phyloP scores from a whole-genome alignment of 140 eudicot species.

The Oenanthe javanica region DNA sequence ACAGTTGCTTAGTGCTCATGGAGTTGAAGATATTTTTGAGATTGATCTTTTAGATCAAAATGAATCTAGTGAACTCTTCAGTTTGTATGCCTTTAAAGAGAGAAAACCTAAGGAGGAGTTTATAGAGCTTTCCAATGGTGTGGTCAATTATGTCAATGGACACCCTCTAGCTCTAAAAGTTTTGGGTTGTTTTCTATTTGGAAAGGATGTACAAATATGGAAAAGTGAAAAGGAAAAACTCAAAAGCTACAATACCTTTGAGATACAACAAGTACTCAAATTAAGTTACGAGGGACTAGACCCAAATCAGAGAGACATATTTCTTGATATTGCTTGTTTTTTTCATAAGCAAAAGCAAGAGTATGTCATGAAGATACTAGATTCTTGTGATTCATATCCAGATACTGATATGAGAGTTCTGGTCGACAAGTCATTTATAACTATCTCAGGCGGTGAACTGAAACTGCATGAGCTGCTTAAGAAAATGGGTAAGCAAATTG shows the following conservation, averaged over 20 bases:
- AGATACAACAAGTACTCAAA: not conserved
- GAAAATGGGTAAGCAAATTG: not conserved
- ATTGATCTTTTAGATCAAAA: not conserved
- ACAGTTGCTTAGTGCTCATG: not conserved
- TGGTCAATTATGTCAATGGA: conserved; percentile 3
- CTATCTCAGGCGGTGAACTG: not conserved
- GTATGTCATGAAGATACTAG: not conserved
- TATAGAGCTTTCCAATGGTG: not conserved
- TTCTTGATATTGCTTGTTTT: conserved; percentile 14
- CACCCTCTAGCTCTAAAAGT: conserved; percentile 15
- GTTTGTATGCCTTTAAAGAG: not conserved
- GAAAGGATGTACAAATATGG: not conserved
- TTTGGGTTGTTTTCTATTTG: conserved; percentile 3
- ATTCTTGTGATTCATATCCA: not conserved
- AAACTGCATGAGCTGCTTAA: conserved; percentile 2
- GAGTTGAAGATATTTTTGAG: conserved; percentile 6
- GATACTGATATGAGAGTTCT: conserved; percentile 1
- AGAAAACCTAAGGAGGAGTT: not conserved
- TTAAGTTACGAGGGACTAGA: conserved; percentile 13
- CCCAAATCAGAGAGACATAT: not conserved
- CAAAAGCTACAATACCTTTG: not conserved
- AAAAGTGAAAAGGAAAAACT: not conserved
- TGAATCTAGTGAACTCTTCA: conserved; percentile 11
- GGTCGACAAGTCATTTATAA: not conserved
- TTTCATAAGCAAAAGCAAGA: not conserved